These are phyloP conservation scores for Fraxinus platypoda DNA, from an alignment of 305 asterid species.

Conservation along the genomic window DNA sequence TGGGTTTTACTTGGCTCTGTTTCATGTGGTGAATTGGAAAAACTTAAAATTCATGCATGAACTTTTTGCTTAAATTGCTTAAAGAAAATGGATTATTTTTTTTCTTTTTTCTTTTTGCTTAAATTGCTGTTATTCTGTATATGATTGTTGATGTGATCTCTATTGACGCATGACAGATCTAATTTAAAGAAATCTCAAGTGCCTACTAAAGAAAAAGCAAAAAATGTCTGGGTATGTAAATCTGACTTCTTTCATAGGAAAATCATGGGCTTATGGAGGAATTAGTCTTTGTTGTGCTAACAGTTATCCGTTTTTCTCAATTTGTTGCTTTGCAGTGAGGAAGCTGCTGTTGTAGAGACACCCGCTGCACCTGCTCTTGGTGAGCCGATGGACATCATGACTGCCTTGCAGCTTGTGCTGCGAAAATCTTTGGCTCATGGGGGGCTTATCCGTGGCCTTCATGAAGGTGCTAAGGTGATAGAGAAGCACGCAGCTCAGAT, in stretches of 20 bases:
- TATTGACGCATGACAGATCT: constrained; percentile 34
- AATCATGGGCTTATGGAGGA: not conserved
- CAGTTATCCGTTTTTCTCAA: not conserved
- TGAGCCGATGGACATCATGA: constrained; percentile 85
- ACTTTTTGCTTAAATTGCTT: not conserved
- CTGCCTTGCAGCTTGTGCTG: constrained; percentile 76
- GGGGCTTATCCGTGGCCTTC: constrained; percentile 72
- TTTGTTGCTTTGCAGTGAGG: constrained; percentile 52
- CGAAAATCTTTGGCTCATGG: constrained; percentile 74
- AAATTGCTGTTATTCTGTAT: not conserved
- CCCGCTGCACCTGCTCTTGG: constrained; percentile 65
- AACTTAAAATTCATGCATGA: not conserved
- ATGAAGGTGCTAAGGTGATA: constrained; percentile 65
- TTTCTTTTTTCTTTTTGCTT: not conserved
- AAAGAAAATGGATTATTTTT: not conserved
- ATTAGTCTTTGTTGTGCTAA: not conserved
- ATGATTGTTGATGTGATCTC: not conserved
- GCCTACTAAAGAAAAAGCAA: constrained; percentile 1
- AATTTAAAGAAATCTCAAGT: constrained; percentile 7
- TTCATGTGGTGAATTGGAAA: not conserved
- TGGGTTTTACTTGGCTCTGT: not conserved
- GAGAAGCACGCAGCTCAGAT: constrained; percentile 83
- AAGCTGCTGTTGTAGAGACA: constrained; percentile 52
- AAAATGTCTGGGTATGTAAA: constrained; percentile 61
- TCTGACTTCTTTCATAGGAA: not conserved